Base-by-base conservation (phyloP, 192 early-diverging fungal genomes). In the Coemansia sp. region DNA sequence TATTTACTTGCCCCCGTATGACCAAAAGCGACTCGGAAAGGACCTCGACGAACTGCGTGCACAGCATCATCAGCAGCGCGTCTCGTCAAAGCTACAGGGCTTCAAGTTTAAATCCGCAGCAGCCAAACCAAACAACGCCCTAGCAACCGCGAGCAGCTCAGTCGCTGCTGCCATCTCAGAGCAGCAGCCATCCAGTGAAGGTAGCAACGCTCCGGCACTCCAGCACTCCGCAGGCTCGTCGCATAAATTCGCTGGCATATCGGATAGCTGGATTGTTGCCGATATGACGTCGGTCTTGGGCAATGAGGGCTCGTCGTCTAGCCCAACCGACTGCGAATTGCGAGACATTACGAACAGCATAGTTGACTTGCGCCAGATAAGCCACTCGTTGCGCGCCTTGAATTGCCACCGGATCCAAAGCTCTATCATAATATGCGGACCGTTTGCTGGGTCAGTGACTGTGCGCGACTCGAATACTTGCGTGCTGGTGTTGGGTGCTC, bases 361-460 rank as follows among this genome's bases (percentile, higher is more conserved):
- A 2, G 67, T 96, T 4, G 86, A 88, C 46, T 71, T 95, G 36
- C 81, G 86, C 2, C 73, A 73, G 8, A 60, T 73, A 4, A 67
- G 69, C 56, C 62, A 73, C 3, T 65, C 74, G 6, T 37, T 94
- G 13, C 86, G 88, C 4, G 92, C 93, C 1, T 70, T 96, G 28
- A 91, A 96, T 70, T 88, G 90, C 69, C 87, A 87, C 62, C 82
- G 89, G 51, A 56, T 94, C n/a, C 62, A 81, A 13, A 70, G 83
- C 48, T 89, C 88, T 26, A 37, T 96, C 8, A 71, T 96, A 21
- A 73, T 93, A 6, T 77, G 85, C 50, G 86, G 86, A 2, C 82
- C 86, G 9, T 84, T 95, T 16, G 72, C 76, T 42, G 93, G 93
- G 21, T 91, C 92, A 18, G 82, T 91, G 18, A 77, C 94, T 13